Percentiles rank a stretch among this genome's conserved stretches.
phyloP scores from a whole-genome alignment of 768 basidiomycete genomes.

The Kwoniella shandongensis region DNA sequence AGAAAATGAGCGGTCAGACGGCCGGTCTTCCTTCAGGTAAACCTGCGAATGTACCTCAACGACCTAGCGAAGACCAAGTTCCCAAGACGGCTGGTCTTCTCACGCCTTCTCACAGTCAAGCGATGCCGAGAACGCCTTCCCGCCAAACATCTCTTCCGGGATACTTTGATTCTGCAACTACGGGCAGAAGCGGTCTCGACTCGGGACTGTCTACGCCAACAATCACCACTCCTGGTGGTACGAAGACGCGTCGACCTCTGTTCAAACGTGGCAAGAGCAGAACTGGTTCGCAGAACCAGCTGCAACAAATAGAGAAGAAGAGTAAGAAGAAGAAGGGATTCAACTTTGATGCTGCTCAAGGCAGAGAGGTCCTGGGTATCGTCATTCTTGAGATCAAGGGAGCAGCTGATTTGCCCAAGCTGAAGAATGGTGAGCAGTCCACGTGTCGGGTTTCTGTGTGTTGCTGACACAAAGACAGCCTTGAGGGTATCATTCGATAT shows the following conservation, averaged over 20 bases:
- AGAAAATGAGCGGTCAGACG: slow-evolving; percentile 10
- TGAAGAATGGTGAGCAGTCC: slow-evolving; percentile 72
- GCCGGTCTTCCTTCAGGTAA: slow-evolving; percentile 15
- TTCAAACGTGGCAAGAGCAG: slow-evolving; percentile 30
- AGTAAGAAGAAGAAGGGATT: slow-evolving; percentile 53
- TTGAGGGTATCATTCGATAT: slow-evolving; percentile 64
- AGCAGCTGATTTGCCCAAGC: slow-evolving; percentile 77
- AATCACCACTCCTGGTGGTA: slow-evolving; percentile 35
- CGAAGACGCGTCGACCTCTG: slow-evolving; percentile 20
- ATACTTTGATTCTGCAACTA: slow-evolving; percentile 36
- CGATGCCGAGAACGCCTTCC: slow-evolving; percentile 12
- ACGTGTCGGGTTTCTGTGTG: background rate
- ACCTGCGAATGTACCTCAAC: background rate
- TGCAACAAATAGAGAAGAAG: slow-evolving; percentile 52
- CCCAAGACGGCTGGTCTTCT: slow-evolving; percentile 24
- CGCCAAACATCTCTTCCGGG: slow-evolving; percentile 25
- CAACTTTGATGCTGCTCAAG: slow-evolving; percentile 62
- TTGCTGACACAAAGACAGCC: slow-evolving; percentile 24
- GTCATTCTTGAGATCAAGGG: slow-evolving; percentile 89
- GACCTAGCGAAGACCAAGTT: slow-evolving; percentile 14
- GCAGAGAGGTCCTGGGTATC: slow-evolving; percentile 85
- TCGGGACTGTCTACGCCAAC: slow-evolving; percentile 23
- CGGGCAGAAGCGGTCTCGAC: slow-evolving; percentile 4
- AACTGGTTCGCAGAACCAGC: slow-evolving; percentile 20
- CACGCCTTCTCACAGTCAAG: slow-evolving; percentile 11